These are phyloP conservation scores for Monosporascus cannonballus DNA, from an alignment of 2,329 filamentous ascomycete genomes.

Conservation along the genomic window DNA sequence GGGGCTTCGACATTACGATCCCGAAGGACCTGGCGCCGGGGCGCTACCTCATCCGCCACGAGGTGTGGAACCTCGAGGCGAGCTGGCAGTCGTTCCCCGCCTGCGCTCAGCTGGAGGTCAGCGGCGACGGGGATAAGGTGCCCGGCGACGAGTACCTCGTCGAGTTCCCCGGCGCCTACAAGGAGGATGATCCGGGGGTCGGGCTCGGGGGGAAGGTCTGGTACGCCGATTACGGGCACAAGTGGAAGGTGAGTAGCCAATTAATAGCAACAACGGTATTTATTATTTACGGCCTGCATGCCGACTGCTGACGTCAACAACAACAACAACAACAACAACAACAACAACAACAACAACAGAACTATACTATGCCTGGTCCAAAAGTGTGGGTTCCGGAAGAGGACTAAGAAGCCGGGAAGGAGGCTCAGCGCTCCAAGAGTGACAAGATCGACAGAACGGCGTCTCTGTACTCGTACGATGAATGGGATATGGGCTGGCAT, in stretches of 20 bases:
- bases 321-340: not conserved
- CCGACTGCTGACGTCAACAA: too few species aligned
- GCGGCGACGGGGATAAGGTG: not conserved
- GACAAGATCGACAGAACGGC: too few species aligned
- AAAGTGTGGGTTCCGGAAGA: not conserved
- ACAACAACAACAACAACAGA: not conserved
- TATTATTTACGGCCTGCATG: too few species aligned
- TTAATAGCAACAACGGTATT: too few species aligned
- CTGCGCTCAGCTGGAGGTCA: conserved; percentile 1
- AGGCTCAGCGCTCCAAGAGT: too few species aligned
- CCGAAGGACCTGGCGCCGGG: conserved; percentile 4
- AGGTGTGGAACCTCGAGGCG: conserved; percentile 7
- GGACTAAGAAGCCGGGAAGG: not conserved
- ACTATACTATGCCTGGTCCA: not conserved
- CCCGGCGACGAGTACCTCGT: not conserved
- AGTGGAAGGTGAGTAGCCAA: not conserved
- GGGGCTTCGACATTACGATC: conserved; percentile 4
- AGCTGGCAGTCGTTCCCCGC: conserved; percentile 3
- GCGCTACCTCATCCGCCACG: conserved; percentile 9
- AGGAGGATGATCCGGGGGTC: not conserved
- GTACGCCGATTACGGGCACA: not conserved
- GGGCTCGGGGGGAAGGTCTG: not conserved
- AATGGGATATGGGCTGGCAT: too few species aligned
- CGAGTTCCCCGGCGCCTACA: conserved; percentile 2
- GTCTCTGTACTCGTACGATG: too few species aligned